A percentile compares a stretch with the other conserved stretches of the same genome.
phyloP scores from a whole-genome alignment of 352 stramenopile species.

The Globisporangium iwayamae region DNA sequence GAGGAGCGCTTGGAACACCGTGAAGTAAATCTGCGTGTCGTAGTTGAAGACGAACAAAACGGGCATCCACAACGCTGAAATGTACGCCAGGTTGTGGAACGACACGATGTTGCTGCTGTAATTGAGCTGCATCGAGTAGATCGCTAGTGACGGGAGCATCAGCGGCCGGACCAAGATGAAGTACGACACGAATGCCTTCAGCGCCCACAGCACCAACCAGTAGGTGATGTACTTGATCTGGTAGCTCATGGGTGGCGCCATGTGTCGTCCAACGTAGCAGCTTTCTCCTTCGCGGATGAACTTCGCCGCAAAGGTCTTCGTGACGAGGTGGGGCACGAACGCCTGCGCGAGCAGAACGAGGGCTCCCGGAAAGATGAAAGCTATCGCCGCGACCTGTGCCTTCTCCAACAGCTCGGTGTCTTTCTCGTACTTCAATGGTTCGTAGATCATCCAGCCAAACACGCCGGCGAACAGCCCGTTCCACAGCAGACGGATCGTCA shows the following conservation, averaged over 20 bases:
- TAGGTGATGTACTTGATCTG: slow-evolving; percentile 66
- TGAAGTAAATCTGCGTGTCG: slow-evolving; percentile 81
- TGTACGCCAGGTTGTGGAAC: slow-evolving; percentile 69
- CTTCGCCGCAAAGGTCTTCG: slow-evolving; percentile 54
- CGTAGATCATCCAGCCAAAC: slow-evolving; percentile 65
- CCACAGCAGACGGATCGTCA: slow-evolving; percentile 65
- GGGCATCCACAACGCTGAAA: slow-evolving; percentile 56
- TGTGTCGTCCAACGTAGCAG: slow-evolving; percentile 68
- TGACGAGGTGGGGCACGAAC: slow-evolving; percentile 41
- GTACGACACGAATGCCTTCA: slow-evolving; percentile 68
- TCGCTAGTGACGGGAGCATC: slow-evolving; percentile 63
- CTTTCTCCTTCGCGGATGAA: slow-evolving; percentile 67
- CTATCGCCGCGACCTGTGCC: slow-evolving; percentile 23
- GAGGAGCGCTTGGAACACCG: slow-evolving; percentile 57
- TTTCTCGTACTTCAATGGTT: slow-evolving; percentile 26
- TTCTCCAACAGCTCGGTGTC: slow-evolving; percentile 47
- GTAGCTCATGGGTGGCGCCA: slow-evolving; percentile 53
- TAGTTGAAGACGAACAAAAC: slow-evolving; percentile 80
- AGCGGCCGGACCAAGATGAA: slow-evolving; percentile 64
- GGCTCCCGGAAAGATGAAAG: slow-evolving; percentile 41
- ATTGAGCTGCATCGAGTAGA: slow-evolving; percentile 64
- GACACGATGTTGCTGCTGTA: slow-evolving; percentile 60
- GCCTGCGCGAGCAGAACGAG: slow-evolving; percentile 43
- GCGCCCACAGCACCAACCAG: slow-evolving; percentile 54
- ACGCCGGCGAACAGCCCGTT: slow-evolving; percentile 53